These are phyloP conservation scores for Neurospora sp. DNA, from an alignment of 2,329 filamentous ascomycete species.

Conservation along the genomic window DNA sequence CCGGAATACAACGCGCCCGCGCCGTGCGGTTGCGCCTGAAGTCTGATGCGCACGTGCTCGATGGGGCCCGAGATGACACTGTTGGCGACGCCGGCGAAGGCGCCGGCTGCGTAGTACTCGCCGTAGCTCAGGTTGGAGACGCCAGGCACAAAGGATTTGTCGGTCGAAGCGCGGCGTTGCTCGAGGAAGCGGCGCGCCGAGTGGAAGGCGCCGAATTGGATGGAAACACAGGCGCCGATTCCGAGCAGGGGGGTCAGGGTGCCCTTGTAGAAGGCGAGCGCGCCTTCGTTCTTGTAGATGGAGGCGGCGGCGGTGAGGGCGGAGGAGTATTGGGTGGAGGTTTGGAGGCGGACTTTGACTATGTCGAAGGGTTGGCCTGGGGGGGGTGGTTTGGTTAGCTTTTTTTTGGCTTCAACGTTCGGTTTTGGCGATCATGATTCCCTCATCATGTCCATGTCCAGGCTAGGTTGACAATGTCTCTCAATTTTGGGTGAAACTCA, in stretches of 20 bases:
- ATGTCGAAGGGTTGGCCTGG: conserved; percentile 72
- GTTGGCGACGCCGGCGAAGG: conserved; percentile 89
- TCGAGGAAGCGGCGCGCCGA: conserved; percentile 81
- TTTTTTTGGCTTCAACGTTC: too few species aligned
- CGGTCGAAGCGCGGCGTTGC: conserved; percentile 54
- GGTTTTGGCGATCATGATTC: too few species aligned
- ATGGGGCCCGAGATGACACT: conserved; percentile 81
- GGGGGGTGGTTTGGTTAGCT: neutral
- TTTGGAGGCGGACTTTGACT: conserved; percentile 95
- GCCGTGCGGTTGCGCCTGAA: conserved; percentile 94
- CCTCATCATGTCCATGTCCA: too few species aligned
- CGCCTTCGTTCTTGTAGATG: conserved; percentile 82
- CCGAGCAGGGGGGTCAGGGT: too few species aligned
- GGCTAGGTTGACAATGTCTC: too few species aligned
- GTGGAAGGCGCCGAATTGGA: conserved; percentile 97
- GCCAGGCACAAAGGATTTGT: conserved; percentile 25
- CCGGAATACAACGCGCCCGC: conserved; percentile 66
- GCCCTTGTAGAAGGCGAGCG: conserved; percentile 94
- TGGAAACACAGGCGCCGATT: conserved; percentile 95
- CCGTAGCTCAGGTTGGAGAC: conserved; percentile 54
- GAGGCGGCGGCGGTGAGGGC: conserved; percentile 71
- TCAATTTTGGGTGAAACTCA: conserved; percentile 34
- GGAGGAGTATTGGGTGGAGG: conserved; percentile 67
- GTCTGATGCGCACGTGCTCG: conserved; percentile 90
- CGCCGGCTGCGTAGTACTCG: conserved; percentile 85